Base-by-base conservation (phyloP, 2,329 filamentous ascomycete species). In the Cytospora schulzeri region DNA sequence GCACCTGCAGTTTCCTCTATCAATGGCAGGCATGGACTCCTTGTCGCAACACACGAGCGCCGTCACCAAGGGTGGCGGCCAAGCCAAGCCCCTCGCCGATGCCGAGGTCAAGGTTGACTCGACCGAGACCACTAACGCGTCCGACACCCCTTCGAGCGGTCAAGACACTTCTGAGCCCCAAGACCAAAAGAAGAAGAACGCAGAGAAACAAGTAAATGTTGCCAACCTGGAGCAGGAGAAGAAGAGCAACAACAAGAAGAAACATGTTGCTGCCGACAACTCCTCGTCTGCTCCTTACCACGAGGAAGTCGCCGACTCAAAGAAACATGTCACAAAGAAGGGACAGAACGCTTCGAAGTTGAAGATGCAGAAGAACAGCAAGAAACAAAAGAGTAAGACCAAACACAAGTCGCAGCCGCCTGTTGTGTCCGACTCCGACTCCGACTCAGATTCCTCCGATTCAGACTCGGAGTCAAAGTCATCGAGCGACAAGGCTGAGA, bases 11-110 rank as follows among this genome's bases (percentile, higher is more conserved):
- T 15, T 12, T 14, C 5, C 26, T 15, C 7, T 17, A n/a, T 15
- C 9, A 5, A 14, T n/a, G 8, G 31, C 33, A 19, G 51, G 9
- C 29, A 66, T 66, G 64, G 64, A 66, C 29, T 48, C 64, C 8
- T 35, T 41, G 17, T 45, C 51, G 17, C 64, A 63, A 29, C 55
- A 59, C 19, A 51, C 55, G 8, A 15, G 52, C 38, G 29, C 50
- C 51, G 28, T 66, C 35, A 58, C 62, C 19, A 45, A 60, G 26
- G 64, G 63, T 14, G 60, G 64, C 38, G 64, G 41, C 28, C 50
- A 55, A 8, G 31, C 54, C 8, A 57, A 63, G 31, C 24, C 60
- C n/a, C 55, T 38, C 14, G 48, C 41, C 26, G 45, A 59, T n/a
- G 22, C 61, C 7, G 64, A 66, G 26, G 60, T 55, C 19, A 66